phyloP scores from a whole-genome alignment of 2,329 filamentous ascomycete species.

The Alternaria sp. region DNA sequence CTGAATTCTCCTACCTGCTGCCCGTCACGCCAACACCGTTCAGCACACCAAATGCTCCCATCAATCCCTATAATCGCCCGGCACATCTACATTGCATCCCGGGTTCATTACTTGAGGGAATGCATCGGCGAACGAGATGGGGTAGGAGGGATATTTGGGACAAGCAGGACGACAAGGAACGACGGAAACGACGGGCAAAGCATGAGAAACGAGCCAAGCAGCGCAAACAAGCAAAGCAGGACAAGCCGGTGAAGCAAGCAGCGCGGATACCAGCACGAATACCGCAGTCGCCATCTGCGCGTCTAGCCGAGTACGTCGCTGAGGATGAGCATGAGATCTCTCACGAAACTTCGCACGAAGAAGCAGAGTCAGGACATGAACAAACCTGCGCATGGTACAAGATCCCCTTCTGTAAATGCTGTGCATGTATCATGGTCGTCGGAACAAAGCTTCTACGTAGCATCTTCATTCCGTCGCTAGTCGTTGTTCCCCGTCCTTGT shows the following conservation, averaged over 20 bases:
- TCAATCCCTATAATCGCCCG: neutral
- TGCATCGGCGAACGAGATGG: constrained; percentile 8
- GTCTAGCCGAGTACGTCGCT: neutral
- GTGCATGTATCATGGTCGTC: neutral
- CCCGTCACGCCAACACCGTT: constrained; percentile 73
- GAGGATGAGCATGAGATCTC: neutral
- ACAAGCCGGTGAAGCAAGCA: neutral
- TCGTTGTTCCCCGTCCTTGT: neutral
- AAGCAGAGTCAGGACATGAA: neutral
- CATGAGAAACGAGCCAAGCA: neutral
- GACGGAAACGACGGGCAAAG: neutral
- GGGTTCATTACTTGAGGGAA: neutral
- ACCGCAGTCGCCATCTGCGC: neutral
- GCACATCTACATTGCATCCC: neutral
- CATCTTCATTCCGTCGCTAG: neutral
- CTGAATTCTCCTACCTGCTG: constrained; percentile 65
- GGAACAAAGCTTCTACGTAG: neutral
- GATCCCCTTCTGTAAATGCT: neutral
- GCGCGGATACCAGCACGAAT: neutral
- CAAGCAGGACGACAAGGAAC: neutral
- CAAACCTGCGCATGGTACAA: constrained; percentile 1
- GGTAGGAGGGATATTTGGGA: neutral
- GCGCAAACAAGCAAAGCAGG: neutral
- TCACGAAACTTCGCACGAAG: neutral
- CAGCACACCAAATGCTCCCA: constrained; percentile 68